These are phyloP conservation scores for Tulasnella sp. DNA, from an alignment of 768 basidiomycete species.

Conservation along the genomic window DNA sequence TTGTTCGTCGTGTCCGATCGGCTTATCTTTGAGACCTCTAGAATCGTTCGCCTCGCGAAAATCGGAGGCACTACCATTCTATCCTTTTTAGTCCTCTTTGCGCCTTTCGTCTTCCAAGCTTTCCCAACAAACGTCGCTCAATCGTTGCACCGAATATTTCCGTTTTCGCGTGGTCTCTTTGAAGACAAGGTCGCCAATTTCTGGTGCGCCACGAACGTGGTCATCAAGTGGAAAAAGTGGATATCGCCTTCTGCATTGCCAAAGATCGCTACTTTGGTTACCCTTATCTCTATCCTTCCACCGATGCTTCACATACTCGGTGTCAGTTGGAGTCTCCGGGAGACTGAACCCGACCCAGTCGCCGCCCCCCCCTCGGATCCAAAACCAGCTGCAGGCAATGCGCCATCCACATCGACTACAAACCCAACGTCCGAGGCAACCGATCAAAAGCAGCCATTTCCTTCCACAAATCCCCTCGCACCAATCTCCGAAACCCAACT, in stretches of 20 bases:
- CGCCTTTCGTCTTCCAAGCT: slow-evolving; percentile 64
- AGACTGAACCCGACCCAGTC: neutral
- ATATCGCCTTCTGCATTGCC: slow-evolving; percentile 40
- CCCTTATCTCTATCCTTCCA: slow-evolving; percentile 54
- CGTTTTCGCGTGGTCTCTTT: slow-evolving; percentile 80
- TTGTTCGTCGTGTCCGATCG: neutral
- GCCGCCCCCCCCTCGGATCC: neutral
- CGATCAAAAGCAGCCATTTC: neutral
- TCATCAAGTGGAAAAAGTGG: slow-evolving; percentile 71
- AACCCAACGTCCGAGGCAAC: neutral
- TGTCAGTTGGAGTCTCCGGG: slow-evolving; percentile 16
- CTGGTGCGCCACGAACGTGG: slow-evolving; percentile 88
- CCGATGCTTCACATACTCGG: slow-evolving; percentile 22
- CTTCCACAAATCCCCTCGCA: neutral
- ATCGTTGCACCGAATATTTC: slow-evolving; percentile 75
- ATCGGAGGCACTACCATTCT: slow-evolving; percentile 42
- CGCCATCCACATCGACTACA: neutral
- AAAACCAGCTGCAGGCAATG: neutral
- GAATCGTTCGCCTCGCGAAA: neutral
- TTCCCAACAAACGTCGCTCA: slow-evolving; percentile 44
- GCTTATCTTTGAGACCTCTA: neutral
- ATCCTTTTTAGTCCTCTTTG: slow-evolving; percentile 59
- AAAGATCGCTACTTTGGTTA: slow-evolving; percentile 53
- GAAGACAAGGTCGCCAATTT: slow-evolving; percentile 97
- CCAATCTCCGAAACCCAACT: neutral